Conservation (phyloP, 176 grass and related monocot genomes). For the Secale cereale region DNA sequence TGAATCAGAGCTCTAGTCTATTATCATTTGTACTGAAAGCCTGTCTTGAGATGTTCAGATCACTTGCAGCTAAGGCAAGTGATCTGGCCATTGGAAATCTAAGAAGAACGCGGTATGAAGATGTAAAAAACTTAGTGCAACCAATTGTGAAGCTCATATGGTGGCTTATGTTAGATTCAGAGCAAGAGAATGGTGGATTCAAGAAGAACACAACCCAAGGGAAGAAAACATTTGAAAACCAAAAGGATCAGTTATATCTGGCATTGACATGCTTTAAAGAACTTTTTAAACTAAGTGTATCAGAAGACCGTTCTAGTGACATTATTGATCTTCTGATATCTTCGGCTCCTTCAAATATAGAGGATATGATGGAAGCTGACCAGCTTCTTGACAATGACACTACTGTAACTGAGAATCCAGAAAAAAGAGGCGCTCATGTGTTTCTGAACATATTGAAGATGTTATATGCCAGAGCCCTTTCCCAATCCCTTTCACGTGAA, state of each 20-base stretch:
- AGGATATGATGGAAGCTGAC: conserved; percentile 25
- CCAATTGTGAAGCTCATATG: conserved; percentile 70
- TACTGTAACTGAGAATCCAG: conserved; percentile 12
- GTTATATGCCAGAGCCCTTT: conserved; percentile 50
- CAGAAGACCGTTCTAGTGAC: conserved; percentile 37
- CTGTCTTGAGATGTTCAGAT: conserved; percentile 62
- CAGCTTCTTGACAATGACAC: conserved; percentile 19
- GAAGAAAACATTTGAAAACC: conserved; percentile 55
- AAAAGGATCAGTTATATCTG: conserved; percentile 59
- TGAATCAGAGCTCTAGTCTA: conserved; percentile 34
- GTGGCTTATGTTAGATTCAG: conserved; percentile 41
- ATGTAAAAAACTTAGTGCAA: conserved; percentile 50
- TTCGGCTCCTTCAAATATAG: conserved; percentile 36
- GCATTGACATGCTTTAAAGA: conserved; percentile 65
- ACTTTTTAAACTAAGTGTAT: conserved; percentile 54
- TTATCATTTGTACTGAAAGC: conserved; percentile 69
- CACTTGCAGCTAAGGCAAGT: conserved; percentile 29
- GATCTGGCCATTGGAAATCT: conserved; percentile 16
- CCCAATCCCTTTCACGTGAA: conserved; percentile 64
- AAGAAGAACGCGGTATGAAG: conserved; percentile 31
- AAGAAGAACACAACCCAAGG: conserved; percentile 56
- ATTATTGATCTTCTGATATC: conserved; percentile 47
- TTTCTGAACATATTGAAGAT: conserved; percentile 56
- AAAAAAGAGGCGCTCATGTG: conserved; percentile 28
- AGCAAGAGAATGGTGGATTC: conserved; percentile 40